A percentile compares a stretch with the other conserved stretches of the same genome.
These are phyloP conservation scores for Poterioochromonas sp. DNA, from an alignment of 352 stramenopile genomes.

Conservation along the genomic window DNA sequence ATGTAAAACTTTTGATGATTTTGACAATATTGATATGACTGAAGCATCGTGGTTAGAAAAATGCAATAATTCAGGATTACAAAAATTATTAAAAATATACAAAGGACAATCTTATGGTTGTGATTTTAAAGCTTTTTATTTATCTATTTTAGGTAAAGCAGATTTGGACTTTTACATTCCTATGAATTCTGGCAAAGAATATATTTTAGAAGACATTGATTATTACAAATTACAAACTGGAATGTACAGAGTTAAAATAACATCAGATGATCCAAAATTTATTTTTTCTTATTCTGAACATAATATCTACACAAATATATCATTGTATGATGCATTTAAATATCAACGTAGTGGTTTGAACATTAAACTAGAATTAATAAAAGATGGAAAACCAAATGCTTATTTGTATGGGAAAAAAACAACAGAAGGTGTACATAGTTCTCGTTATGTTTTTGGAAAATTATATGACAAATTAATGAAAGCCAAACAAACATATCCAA, in stretches of 20 bases:
- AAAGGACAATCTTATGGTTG: slow-evolving; percentile 1
- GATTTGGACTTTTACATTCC: background rate
- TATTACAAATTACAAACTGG: background rate
- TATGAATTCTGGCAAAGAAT: background rate
- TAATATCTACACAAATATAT: background rate
- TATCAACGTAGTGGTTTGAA: background rate
- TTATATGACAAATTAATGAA: background rate
- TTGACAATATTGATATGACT: background rate
- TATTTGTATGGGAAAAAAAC: background rate
- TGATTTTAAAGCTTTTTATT: slow-evolving; percentile 1
- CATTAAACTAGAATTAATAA: background rate
- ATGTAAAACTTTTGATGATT: background rate
- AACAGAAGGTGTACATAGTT: background rate
- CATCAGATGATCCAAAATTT: slow-evolving; percentile 9
- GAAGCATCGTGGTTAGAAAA: background rate
- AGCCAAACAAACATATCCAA: background rate
- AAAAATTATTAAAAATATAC: background rate
- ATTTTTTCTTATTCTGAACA: slow-evolving; percentile 18
- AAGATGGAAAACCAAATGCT: slow-evolving; percentile 11
- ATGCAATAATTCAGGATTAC: background rate
- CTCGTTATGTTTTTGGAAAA: no score
- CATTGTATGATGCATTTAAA: background rate
- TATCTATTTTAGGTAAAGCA: background rate
- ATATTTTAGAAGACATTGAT: slow-evolving; percentile 8
- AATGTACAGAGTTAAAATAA: slow-evolving; percentile 4